These are phyloP conservation scores for Tulasnella sp. DNA, from an alignment of 768 basidiomycete species.

Conservation along the genomic window DNA sequence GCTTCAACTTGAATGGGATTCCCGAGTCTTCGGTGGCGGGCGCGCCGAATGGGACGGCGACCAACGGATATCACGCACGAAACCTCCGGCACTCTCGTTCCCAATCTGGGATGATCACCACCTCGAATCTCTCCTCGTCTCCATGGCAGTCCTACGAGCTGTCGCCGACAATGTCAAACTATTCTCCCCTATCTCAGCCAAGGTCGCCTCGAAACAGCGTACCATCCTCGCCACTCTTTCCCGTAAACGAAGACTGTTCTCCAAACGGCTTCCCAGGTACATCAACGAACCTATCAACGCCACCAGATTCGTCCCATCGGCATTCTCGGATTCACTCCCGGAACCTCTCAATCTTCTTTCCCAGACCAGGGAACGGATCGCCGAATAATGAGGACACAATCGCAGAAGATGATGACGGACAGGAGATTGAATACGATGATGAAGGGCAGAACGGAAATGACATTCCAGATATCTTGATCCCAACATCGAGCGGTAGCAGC, in stretches of 20 bases:
- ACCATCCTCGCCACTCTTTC: not conserved
- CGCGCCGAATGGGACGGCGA: not conserved
- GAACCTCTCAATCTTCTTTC: constrained; percentile 87
- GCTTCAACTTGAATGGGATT: constrained; percentile 3
- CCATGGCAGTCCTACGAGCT: not conserved
- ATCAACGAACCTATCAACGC: not conserved
- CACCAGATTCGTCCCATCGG: constrained; percentile 12
- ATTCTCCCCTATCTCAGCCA: not conserved
- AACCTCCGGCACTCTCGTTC: constrained; percentile 6
- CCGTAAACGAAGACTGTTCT: not conserved
- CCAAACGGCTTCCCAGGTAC: not conserved
- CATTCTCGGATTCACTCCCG: constrained; percentile 78
- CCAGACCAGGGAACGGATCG: constrained; percentile 48
- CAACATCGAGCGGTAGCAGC: constrained; percentile 32
- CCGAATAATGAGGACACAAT: constrained; percentile 35
- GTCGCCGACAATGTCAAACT: not conserved
- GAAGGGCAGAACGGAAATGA: constrained; percentile 31
- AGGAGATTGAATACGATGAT: constrained; percentile 35
- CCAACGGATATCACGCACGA: not conserved
- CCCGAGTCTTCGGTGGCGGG: not conserved
- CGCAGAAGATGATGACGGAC: constrained; percentile 57
- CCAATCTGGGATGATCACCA: not conserved
- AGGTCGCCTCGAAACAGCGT: not conserved
- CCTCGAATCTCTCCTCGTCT: not conserved
- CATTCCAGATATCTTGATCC: constrained; percentile 27